Evolutionary conservation across 768 basidiomycete species (phyloP), one percentile per base, ranked within the genome.

Genomic region (Podaxis sp.): DNA sequence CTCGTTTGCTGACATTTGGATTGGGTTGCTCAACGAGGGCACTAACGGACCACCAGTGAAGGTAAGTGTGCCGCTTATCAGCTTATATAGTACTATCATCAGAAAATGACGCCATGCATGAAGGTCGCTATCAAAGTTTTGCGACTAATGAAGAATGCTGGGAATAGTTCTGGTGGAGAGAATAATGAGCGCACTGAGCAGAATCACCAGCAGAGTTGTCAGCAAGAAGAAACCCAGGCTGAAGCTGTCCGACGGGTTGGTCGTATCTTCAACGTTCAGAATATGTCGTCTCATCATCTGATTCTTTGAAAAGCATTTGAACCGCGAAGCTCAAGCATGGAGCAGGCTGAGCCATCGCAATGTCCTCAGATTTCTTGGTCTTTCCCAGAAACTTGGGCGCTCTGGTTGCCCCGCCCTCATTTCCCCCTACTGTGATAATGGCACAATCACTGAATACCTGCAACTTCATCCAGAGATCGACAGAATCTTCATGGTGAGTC

Each of bases 71-170:
- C 29, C 1, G 29, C 1, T 29, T 0, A 7, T 29, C 7, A 29
- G 0, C 29, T 29, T 29, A 29, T 7, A 29, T 29, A 25, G 25
- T 25, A 29, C 27, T 29, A 29, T 29, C 27, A 29, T 29, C 27
- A 29, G 29, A 29, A 7, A 29, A 1, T 29, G 29, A 29, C 1
- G 29, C 7, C 29, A 6, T 29, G 7, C 29, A 8, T 29, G 1
- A 52, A 68, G 67, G 66, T 68, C 12, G 67, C 67, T 25, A 58
- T 68, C 57, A 68, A 66, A 33, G 36, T 64, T 36, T 64, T 68
- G 25, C 65, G 67, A 13, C 13, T 27, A 15, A 1, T 7, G 2
- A 17, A 40, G 17, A 37, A 49, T 25, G 13, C 63, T 22, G 12
- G 22, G 25, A 15, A 47, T 6, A 29, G 0, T 29, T 8, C 7